Percentiles rank a stretch among this genome's conserved stretches.
These are phyloP conservation scores for Aureobasidium mangrovei DNA, from an alignment of 2,329 filamentous ascomycete genomes.

Conservation along the genomic window DNA sequence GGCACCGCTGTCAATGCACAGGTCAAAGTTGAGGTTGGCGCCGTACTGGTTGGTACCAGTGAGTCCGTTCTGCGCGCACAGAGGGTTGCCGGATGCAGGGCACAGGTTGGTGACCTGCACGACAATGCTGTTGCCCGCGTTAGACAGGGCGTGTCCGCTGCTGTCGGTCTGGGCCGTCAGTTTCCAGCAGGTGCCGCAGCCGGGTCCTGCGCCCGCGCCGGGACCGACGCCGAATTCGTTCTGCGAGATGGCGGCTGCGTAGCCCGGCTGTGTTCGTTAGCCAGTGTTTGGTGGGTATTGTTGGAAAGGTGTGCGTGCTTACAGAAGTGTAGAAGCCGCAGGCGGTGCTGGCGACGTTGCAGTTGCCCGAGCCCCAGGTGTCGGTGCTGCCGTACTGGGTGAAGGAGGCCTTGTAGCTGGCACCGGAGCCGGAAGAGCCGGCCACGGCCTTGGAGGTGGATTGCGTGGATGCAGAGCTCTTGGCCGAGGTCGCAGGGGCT, in stretches of 20 bases:
- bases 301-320: neutral
- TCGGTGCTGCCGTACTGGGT: slow-evolving; percentile 30
- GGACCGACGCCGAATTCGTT: slow-evolving; percentile 32
- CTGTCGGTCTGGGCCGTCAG: slow-evolving; percentile 29
- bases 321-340: slow-evolving; percentile 28
- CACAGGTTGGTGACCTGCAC: slow-evolving; percentile 36
- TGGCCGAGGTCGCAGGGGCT: neutral
- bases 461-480: neutral
- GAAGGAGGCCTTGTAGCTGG: slow-evolving; percentile 24
- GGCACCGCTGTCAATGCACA: slow-evolving; percentile 33
- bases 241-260: slow-evolving; percentile 31
- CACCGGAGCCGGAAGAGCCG: neutral
- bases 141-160: slow-evolving; percentile 22
- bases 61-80: slow-evolving; percentile 30
- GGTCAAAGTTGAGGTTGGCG: slow-evolving; percentile 34
- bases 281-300: neutral
- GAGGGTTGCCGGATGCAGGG: slow-evolving; percentile 30
- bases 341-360: slow-evolving; percentile 30
- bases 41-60: slow-evolving; percentile 31
- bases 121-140: slow-evolving; percentile 28
- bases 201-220: slow-evolving; percentile 30
- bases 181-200: slow-evolving; percentile 33
- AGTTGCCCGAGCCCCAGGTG: slow-evolving; percentile 27
- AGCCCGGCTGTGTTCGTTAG: slow-evolving; percentile 21
- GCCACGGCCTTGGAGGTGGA: neutral